Percentiles rank a stretch among this genome's conserved stretches.
Conservation (phyloP, 2,329 filamentous ascomycete species). For the Macroventuria anomochaeta region DNA sequence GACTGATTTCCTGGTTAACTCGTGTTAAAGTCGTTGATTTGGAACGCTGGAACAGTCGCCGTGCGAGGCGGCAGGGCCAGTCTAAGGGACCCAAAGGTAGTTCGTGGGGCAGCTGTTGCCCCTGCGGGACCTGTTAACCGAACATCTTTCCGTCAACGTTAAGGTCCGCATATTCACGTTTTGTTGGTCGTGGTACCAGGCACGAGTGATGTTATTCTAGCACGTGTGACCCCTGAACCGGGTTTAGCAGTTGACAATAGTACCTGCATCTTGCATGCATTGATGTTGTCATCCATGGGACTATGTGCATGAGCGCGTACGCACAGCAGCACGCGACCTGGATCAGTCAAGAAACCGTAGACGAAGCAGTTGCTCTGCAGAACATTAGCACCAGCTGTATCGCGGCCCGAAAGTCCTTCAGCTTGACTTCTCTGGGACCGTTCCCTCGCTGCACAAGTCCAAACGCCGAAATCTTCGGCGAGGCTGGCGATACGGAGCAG, state of each 20-base stretch:
- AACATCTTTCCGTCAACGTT: background rate
- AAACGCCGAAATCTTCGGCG: background rate
- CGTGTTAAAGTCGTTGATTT: background rate
- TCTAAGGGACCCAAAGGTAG: slow-evolving; percentile 1
- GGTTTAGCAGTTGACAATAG: background rate
- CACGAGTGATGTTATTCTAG: background rate
- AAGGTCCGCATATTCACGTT: background rate
- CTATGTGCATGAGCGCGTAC: background rate
- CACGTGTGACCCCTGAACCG: background rate
- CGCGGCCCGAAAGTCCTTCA: background rate
- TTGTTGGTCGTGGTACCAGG: background rate
- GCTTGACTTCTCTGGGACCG: background rate
- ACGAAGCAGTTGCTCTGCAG: background rate
- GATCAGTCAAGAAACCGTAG: background rate
- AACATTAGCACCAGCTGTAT: background rate
- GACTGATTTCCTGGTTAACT: background rate
- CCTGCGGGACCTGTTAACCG: slow-evolving; percentile 1
- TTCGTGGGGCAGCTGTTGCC: slow-evolving; percentile 3
- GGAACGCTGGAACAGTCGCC: background rate
- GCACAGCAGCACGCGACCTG: background rate
- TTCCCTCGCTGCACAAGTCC: background rate
- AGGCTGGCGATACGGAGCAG: background rate
- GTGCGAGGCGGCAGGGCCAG: background rate
- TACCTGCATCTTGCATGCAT: slow-evolving; percentile 1
- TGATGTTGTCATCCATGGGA: background rate